These are phyloP conservation scores for Hyphopichia fennica DNA, from an alignment of 1,139 yeast genomes.

Conservation along the genomic window DNA sequence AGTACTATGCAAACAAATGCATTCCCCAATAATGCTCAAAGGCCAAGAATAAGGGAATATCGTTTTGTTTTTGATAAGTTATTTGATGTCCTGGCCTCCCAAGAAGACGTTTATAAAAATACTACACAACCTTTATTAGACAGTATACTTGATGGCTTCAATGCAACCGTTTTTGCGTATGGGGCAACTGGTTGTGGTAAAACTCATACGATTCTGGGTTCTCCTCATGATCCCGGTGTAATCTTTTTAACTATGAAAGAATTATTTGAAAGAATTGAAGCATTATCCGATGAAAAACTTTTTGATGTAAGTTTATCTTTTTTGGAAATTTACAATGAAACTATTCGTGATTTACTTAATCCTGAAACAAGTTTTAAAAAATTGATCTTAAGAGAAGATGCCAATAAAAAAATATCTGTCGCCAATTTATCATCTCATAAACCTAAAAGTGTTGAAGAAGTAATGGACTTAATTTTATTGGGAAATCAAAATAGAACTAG, in stretches of 20 bases:
- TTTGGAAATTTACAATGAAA: conserved; percentile 88
- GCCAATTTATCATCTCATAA: conserved; percentile 68
- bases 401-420: conserved; percentile 66
- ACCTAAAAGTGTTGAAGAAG: conserved; percentile 69
- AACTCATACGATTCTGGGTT: conserved; percentile 86
- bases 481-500: conserved; percentile 81
- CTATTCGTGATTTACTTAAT: conserved; percentile 72
- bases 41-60: conserved; percentile 68
- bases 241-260: conserved; percentile 79
- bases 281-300: conserved; percentile 51
- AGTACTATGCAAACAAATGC: conserved; percentile 59
- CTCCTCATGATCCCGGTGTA: conserved; percentile 72
- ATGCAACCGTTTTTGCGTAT: conserved; percentile 92
- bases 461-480: conserved; percentile 69
- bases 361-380: conserved; percentile 49
- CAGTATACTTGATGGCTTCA: conserved; percentile 77
- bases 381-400: conserved; percentile 71
- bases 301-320: conserved; percentile 70
- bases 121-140: conserved; percentile 76
- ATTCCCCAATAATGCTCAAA: conserved; percentile 39
- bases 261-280: conserved; percentile 61
- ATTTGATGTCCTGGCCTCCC: conserved; percentile 65
- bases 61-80: conserved; percentile 79
- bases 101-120: conserved; percentile 62
- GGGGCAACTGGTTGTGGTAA: conserved; percentile 99